These are phyloP conservation scores for Trichosporon sp. DNA, from an alignment of 1,284 basidiomycete species.

Conservation along the genomic window DNA sequence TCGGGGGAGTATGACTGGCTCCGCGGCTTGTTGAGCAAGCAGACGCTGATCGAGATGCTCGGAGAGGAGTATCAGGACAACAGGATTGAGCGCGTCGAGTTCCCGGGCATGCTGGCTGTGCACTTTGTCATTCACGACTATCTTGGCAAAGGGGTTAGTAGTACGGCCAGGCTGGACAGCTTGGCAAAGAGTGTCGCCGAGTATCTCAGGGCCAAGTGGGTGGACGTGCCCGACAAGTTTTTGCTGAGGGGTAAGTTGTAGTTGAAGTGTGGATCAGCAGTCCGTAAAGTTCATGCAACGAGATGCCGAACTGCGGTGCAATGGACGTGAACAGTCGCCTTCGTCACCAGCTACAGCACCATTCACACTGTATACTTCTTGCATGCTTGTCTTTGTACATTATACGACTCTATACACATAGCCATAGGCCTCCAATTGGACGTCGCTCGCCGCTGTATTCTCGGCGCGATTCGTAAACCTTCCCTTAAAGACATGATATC, in stretches of 20 bases:
- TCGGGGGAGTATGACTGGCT: constrained; percentile 35
- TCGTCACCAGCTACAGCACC: no score
- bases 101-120: constrained; percentile 40
- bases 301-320: no score
- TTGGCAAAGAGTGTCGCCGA: constrained; percentile 33
- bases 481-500: no score
- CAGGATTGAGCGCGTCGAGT: constrained; percentile 42
- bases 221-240: constrained; percentile 32
- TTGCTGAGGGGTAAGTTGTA: constrained; percentile 29
- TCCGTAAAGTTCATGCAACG: not conserved
- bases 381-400: no score
- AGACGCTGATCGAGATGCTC: constrained; percentile 31
- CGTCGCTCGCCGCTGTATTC: no score
- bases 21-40: constrained; percentile 30
- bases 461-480: no score
- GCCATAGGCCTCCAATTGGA: no score
- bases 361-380: no score
- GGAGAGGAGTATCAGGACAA: constrained; percentile 35
- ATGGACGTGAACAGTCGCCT: no score
- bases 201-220: constrained; percentile 27
- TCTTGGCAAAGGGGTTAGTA: constrained; percentile 36
- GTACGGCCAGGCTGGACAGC: constrained; percentile 27
- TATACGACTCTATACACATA: no score
- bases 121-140: constrained; percentile 50
- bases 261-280: not conserved